These are phyloP conservation scores for Xerocomellus chrysenteron DNA, from an alignment of 768 basidiomycete species.

Conservation along the genomic window DNA sequence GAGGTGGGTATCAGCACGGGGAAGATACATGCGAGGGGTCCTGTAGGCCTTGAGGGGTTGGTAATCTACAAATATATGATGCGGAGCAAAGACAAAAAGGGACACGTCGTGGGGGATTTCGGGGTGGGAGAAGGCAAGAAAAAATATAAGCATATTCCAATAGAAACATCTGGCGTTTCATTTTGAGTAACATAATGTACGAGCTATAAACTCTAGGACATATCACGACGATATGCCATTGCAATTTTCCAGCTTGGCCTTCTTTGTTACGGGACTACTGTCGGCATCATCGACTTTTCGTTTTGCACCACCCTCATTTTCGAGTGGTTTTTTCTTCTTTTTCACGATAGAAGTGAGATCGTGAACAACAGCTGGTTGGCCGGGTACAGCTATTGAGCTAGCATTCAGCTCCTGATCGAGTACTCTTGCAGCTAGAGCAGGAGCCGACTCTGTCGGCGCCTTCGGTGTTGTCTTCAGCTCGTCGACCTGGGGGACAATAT, in stretches of 20 bases:
- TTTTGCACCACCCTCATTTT: constrained; percentile 47
- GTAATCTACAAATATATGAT: constrained; percentile 97
- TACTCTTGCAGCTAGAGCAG: constrained; percentile 66
- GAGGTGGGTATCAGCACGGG: constrained; percentile 98
- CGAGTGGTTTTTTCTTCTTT: constrained; percentile 68
- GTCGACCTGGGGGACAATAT: constrained; percentile 63
- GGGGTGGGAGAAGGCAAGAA: constrained; percentile 68
- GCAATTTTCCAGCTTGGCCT: constrained; percentile 54
- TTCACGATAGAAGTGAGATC: constrained; percentile 83
- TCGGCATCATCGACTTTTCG: constrained; percentile 69
- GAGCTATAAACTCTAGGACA: background rate
- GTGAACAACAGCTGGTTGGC: constrained; percentile 54
- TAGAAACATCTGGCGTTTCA: constrained; percentile 20
- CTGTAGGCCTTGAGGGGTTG: constrained; percentile 90
- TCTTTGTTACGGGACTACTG: constrained; percentile 53
- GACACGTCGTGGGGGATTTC: constrained; percentile 88
- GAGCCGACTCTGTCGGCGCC: constrained; percentile 57
- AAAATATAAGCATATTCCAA: constrained; percentile 62
- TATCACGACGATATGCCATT: constrained; percentile 23
- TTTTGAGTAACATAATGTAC: constrained; percentile 18
- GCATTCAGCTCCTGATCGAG: constrained; percentile 70
- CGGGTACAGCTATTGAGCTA: constrained; percentile 33
- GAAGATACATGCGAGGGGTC: constrained; percentile 93
- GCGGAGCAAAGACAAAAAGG: constrained; percentile 66
- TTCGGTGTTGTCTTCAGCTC: constrained; percentile 83